Percentiles rank a stretch among this genome's conserved stretches.
Evolutionary conservation across 2,329 filamentous ascomycete species (phyloP).

Genomic region (Microdochium nivale): DNA sequence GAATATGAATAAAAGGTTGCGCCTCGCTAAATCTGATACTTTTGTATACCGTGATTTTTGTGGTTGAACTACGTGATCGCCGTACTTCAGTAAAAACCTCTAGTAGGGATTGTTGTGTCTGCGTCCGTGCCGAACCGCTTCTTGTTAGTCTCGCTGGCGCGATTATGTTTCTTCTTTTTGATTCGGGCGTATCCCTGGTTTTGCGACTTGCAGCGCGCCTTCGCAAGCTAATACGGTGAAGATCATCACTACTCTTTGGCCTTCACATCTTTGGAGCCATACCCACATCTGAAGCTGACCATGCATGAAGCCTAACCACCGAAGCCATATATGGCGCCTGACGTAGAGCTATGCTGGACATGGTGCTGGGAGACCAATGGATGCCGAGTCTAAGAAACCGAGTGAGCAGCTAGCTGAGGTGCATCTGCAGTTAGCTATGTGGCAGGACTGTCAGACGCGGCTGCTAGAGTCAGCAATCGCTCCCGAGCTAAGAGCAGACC

Average conservation of each 20-base stretch:
- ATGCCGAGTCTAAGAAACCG: slow-evolving; percentile 10
- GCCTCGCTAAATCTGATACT: not conserved
- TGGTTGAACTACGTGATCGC: not conserved
- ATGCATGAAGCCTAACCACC: too few relatives aligned
- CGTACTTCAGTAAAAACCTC: not conserved
- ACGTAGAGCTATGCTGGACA: not conserved
- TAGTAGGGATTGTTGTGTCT: not conserved
- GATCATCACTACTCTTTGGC: not conserved
- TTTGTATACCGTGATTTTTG: not conserved
- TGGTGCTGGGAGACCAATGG: not conserved
- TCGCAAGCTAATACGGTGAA: not conserved
- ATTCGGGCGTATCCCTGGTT: not conserved
- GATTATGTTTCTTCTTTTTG: not conserved
- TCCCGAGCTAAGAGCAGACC: not conserved
- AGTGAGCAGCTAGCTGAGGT: slow-evolving; percentile 6
- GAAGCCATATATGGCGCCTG: not conserved
- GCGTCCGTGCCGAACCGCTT: not conserved
- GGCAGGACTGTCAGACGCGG: slow-evolving; percentile 9
- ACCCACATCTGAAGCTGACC: not conserved
- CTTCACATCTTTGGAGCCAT: not conserved
- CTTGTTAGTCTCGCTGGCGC: not conserved
- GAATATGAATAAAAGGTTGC: not conserved
- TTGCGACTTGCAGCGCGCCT: not conserved
- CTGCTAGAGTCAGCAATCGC: slow-evolving; percentile 11
- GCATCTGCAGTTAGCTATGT: slow-evolving; percentile 10